These are phyloP conservation scores for Lumnitzera littorea DNA, from an alignment of 345 rosid species.

Conservation along the genomic window DNA sequence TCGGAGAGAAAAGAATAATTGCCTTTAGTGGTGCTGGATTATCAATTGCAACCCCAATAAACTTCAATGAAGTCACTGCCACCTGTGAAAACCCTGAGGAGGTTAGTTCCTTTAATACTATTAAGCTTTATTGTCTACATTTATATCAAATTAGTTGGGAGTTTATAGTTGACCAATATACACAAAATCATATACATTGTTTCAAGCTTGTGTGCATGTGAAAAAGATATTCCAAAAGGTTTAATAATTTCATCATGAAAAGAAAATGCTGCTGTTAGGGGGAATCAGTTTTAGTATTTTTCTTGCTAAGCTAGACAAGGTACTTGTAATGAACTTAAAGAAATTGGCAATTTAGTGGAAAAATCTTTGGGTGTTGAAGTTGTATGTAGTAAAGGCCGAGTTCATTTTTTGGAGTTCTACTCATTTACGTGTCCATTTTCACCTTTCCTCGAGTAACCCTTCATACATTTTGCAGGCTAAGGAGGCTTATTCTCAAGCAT, in stretches of 20 bases:
- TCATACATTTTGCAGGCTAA: constrained; percentile 48
- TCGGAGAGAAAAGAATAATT: constrained; percentile 79
- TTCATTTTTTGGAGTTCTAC: too few relatives aligned
- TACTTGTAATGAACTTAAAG: too few relatives aligned
- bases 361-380: too few relatives aligned
- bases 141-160: background rate
- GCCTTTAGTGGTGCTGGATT: constrained; percentile 65
- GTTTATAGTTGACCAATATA: background rate
- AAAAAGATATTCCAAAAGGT: too few relatives aligned
- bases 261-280: constrained; percentile 1
- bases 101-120: constrained; percentile 34
- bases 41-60: constrained; percentile 59
- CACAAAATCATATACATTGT: too few relatives aligned
- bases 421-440: too few relatives aligned
- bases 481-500: constrained; percentile 41
- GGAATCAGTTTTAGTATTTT: too few relatives aligned
- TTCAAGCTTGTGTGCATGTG: too few relatives aligned
- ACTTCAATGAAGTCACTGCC: constrained; percentile 43
- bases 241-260: background rate
- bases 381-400: too few relatives aligned
- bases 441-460: too few relatives aligned
- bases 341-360: too few relatives aligned
- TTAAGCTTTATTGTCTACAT: background rate
- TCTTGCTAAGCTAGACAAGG: too few relatives aligned
- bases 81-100: constrained; percentile 53